phyloP scores from a whole-genome alignment of 305 asterid genomes.

The Fraxinus latifolia region DNA sequence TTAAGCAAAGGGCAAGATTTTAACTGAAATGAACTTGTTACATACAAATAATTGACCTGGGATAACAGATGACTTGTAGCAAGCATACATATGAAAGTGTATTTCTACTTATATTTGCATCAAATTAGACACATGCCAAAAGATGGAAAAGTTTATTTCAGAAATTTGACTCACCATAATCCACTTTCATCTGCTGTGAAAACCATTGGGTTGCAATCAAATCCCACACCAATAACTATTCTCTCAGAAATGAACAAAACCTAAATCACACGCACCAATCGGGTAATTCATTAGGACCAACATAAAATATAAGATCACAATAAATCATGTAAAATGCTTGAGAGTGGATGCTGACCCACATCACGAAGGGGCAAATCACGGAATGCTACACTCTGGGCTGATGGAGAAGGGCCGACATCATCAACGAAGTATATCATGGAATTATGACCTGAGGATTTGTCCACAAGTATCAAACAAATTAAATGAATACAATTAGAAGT shows the following conservation, averaged over 20 bases:
- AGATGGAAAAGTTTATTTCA: slow-evolving; percentile 21
- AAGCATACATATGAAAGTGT: background rate
- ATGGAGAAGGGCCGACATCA: slow-evolving; percentile 94
- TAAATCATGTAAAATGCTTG: slow-evolving; percentile 28
- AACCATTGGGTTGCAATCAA: slow-evolving; percentile 94
- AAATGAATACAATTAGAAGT: slow-evolving; percentile 2
- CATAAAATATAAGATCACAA: slow-evolving; percentile 26
- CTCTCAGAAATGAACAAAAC: slow-evolving; percentile 85
- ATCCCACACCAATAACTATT: slow-evolving; percentile 91
- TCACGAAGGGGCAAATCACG: slow-evolving; percentile 99
- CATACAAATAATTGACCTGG: background rate
- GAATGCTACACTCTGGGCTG: slow-evolving; percentile 89
- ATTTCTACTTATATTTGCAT: background rate
- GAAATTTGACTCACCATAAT: slow-evolving; percentile 60
- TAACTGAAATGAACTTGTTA: background rate
- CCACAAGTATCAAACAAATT: slow-evolving; percentile 25
- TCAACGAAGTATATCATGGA: slow-evolving; percentile 96
- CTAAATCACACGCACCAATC: slow-evolving; percentile 41
- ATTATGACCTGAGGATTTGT: slow-evolving; percentile 68
- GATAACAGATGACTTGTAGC: background rate
- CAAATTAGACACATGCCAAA: background rate
- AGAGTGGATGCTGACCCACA: slow-evolving; percentile 99
- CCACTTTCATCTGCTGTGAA: slow-evolving; percentile 84
- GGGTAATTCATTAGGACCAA: slow-evolving; percentile 26
- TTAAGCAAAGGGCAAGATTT: background rate